phyloP scores from a whole-genome alignment of 306 rosid species.

The Boehmeria nivea region DNA sequence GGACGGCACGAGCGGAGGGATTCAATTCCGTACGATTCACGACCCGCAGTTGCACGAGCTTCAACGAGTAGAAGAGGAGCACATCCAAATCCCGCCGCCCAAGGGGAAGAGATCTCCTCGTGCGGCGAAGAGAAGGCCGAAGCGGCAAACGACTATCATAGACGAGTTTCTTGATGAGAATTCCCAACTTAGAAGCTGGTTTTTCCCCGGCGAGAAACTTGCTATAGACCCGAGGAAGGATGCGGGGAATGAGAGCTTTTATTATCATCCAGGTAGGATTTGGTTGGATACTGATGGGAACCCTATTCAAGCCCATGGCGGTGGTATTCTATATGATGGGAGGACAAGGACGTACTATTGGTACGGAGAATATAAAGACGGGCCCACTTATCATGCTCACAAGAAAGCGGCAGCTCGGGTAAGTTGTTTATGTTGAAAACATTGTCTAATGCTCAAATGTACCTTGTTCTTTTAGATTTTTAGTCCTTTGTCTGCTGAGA shows the following conservation, averaged over 20 bases:
- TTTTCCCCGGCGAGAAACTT: conserved; percentile 66
- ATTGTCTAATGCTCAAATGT: conserved; percentile 12
- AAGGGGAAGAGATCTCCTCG: conserved; percentile 93
- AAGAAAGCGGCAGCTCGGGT: conserved; percentile 91
- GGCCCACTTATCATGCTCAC: conserved; percentile 85
- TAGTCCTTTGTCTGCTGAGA: conserved; percentile 12
- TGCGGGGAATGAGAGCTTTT: conserved; percentile 47
- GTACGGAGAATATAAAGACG: conserved; percentile 98
- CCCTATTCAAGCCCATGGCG: conserved; percentile 98
- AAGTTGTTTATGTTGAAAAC: conserved; percentile 24
- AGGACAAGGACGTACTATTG: conserved; percentile 76
- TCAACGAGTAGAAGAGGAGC: conserved; percentile 78
- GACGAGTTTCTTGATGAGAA: conserved; percentile 95
- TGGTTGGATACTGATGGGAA: conserved; percentile 93
- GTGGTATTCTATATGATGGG: conserved; percentile 73
- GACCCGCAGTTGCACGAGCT: conserved; percentile 66
- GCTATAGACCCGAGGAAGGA: conserved; percentile 58
- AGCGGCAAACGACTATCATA: conserved; percentile 56
- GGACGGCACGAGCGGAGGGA: conserved; percentile 29
- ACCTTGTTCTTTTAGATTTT: conserved; percentile 14
- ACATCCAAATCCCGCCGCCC: conserved; percentile 80
- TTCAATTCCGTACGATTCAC: conserved; percentile 32
- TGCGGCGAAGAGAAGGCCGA: conserved; percentile 78
- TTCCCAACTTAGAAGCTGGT: conserved; percentile 67
- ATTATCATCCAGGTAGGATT: conserved; percentile 78